phyloP scores from a whole-genome alignment of 352 stramenopile species.

The Pythium sukuiense region DNA sequence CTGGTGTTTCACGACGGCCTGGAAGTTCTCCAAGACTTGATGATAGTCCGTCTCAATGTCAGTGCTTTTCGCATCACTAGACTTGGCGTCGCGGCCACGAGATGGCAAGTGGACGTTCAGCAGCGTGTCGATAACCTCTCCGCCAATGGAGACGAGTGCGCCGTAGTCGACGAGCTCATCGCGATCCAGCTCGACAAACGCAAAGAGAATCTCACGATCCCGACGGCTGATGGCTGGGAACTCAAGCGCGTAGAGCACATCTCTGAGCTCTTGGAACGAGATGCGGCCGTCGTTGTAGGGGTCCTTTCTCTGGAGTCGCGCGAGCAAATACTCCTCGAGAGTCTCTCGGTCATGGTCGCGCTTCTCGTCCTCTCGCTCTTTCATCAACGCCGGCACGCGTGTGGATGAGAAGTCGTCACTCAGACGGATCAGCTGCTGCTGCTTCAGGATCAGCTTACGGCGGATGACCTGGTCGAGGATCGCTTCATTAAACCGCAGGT shows the following conservation, averaged over 20 bases:
- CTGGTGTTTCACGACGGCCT: constrained; percentile 8
- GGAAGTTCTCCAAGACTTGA: constrained; percentile 34
- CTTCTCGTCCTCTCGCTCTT: constrained; percentile 34
- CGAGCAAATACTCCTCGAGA: constrained; percentile 57
- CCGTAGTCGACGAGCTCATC: constrained; percentile 64
- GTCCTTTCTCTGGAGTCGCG: constrained; percentile 60
- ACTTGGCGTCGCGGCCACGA: constrained; percentile 7
- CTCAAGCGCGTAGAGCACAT: constrained; percentile 42
- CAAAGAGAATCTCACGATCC: constrained; percentile 53
- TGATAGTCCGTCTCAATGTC: constrained; percentile 2
- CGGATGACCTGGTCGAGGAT: constrained; percentile 56
- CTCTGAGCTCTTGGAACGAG: constrained; percentile 41
- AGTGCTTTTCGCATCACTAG: constrained; percentile 14
- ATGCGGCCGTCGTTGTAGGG: constrained; percentile 68
- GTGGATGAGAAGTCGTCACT: constrained; percentile 68
- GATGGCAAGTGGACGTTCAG: constrained; percentile 12
- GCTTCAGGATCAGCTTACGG: constrained; percentile 52
- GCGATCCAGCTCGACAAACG: constrained; percentile 51
- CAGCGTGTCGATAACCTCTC: constrained; percentile 56
- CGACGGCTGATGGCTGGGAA: constrained; percentile 27
- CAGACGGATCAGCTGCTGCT: constrained; percentile 42
- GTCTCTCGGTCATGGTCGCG: constrained; percentile 41
- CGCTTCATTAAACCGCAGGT: constrained; percentile 52
- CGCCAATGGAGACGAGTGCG: constrained; percentile 43
- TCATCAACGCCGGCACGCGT: constrained; percentile 45